Evolutionary conservation across 352 stramenopile genomes (phyloP), one percentile per base, ranked within the genome.

Genomic region (Pythium brachiatum): DNA sequence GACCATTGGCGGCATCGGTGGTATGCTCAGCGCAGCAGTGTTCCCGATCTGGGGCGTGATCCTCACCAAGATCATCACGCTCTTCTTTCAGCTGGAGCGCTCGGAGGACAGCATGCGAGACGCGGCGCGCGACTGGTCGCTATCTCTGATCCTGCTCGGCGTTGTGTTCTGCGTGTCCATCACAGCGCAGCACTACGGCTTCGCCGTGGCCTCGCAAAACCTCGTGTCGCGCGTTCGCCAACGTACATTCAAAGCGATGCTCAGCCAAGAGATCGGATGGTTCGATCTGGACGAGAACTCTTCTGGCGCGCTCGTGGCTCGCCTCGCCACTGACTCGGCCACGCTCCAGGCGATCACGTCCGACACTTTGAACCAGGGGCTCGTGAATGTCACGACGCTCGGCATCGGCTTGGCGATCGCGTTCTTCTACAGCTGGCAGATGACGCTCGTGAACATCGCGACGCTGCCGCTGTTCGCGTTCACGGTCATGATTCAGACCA

Each of bases 311-410:
- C 69, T 96, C 9, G 75, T 83, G 0, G 69, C 76, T 26, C 73
- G 83, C 0, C 75, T 96, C 9, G 70, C 86, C 0, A 89, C 74
- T 0, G 88, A 96, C 63, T 86, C 81, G 7, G 76, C 84, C 13
- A 70, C 86, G 7, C 76, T 97, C 0, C 88, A 95, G 60, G 70
- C 78, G 2, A 85, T 89, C 52, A 90, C 87, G 12, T 78, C 79
- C 12, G 88, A 95, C 26, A 72, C 75, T 1, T 67, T 94, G 27
- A 87, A 88, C 53, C 77, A 79, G 18, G 56, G 51, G 1, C 64
- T 94, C 5, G 71, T 83, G n/a, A 84, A 71, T 1, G 48, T 69
- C 31, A 85, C 76, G n/a, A 81, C 90, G 16, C 82, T 86, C 23
- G 65, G 44, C 4, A 73, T 82, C 48, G 78, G 44, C 18, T 79